These are phyloP conservation scores for Colletotrichum kahawae DNA, from an alignment of 2,329 filamentous ascomycete species.

Conservation along the genomic window DNA sequence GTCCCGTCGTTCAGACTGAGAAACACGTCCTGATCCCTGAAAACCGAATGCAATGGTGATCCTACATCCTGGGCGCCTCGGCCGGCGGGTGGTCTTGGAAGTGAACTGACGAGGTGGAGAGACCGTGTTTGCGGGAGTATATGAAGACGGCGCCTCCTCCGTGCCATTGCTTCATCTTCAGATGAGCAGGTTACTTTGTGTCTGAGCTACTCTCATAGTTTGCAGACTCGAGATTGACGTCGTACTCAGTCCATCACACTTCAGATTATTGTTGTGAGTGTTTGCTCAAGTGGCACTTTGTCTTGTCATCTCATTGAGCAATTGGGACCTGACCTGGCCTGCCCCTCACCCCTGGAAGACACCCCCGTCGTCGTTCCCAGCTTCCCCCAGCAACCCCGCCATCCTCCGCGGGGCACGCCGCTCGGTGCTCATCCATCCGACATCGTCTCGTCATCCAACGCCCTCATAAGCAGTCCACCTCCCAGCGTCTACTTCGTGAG, in stretches of 20 bases:
- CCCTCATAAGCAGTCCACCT: background rate
- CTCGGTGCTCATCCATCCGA: conserved; percentile 1
- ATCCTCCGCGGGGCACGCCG: conserved; percentile 9
- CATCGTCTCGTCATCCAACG: background rate
- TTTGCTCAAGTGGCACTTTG: background rate
- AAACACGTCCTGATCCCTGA: background rate
- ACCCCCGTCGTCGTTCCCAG: background rate
- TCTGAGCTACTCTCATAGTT: background rate
- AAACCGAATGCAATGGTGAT: background rate
- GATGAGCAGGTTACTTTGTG: background rate
- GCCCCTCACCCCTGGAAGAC: background rate
- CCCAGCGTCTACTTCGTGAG: background rate
- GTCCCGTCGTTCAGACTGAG: conserved; percentile 21
- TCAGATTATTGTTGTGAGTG: background rate
- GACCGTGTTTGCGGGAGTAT: background rate
- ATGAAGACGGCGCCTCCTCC: conserved; percentile 5
- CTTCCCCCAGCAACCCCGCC: conserved; percentile 11
- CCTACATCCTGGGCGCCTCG: background rate
- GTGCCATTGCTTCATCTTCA: background rate
- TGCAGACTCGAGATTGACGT: background rate
- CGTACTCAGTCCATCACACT: background rate
- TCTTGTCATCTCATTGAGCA: background rate
- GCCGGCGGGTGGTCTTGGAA: background rate
- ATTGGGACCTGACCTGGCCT: background rate
- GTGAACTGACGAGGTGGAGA: background rate